phyloP scores from a whole-genome alignment of 306 rosid genomes.

The Glycine latifolia region DNA sequence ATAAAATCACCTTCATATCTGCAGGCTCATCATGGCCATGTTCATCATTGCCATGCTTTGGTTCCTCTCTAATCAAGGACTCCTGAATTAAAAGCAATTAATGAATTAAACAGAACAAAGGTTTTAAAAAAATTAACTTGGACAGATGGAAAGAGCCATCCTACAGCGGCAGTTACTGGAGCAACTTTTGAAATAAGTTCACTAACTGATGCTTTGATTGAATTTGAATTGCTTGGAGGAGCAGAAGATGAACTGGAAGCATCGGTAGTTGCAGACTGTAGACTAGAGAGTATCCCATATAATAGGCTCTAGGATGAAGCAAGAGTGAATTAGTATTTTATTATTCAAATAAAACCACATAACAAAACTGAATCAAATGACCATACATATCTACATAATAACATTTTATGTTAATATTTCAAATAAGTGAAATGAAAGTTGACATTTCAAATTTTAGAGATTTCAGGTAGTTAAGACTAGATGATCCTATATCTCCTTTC shows the following conservation, averaged over 20 bases:
- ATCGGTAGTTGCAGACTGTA: constrained; percentile 63
- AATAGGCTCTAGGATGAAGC: constrained; percentile 65
- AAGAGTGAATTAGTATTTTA: constrained; percentile 29
- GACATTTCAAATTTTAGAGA: constrained; percentile 19
- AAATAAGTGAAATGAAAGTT: not conserved
- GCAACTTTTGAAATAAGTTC: constrained; percentile 67
- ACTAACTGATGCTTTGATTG: constrained; percentile 54
- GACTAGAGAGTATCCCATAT: constrained; percentile 71
- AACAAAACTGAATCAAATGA: constrained; percentile 19
- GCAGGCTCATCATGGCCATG: constrained; percentile 56
- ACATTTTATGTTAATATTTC: too few species aligned
- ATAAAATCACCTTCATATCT: constrained; percentile 65
- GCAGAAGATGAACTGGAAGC: constrained; percentile 90
- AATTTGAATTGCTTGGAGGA: constrained; percentile 58
- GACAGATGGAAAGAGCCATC: constrained; percentile 38
- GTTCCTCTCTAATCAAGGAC: constrained; percentile 46
- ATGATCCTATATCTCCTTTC: constrained; percentile 2
- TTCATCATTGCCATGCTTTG: constrained; percentile 36
- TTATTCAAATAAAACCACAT: constrained; percentile 32
- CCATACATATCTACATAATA: too few species aligned
- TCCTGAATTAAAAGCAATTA: constrained; percentile 60
- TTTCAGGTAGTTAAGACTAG: constrained; percentile 6
- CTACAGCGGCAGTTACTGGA: constrained; percentile 54
- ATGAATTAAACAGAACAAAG: constrained; percentile 39
- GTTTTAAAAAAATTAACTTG: not conserved